These are phyloP conservation scores for Fusarium tricinctum DNA, from an alignment of 2,329 filamentous ascomycete genomes.

Conservation along the genomic window DNA sequence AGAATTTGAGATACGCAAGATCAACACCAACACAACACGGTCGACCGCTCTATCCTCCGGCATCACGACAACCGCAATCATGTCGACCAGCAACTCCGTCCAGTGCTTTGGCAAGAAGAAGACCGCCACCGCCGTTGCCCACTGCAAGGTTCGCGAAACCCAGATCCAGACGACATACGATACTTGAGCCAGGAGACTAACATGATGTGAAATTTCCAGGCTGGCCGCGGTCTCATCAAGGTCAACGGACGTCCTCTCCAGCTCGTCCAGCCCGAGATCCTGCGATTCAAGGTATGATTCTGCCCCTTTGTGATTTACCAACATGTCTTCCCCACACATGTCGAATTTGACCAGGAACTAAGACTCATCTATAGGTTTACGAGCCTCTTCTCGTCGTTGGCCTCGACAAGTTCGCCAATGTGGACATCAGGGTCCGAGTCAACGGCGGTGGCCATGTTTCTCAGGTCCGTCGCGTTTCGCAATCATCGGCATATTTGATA, in stretches of 20 bases:
- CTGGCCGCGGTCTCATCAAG: slow-evolving; percentile 85
- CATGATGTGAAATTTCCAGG: slow-evolving; percentile 50
- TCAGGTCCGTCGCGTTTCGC: not conserved
- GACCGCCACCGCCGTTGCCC: slow-evolving; percentile 89
- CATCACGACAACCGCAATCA: slow-evolving; percentile 65
- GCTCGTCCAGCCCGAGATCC: slow-evolving; percentile 95
- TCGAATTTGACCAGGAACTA: slow-evolving; percentile 36
- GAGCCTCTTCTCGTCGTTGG: slow-evolving; percentile 98
- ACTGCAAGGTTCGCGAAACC: slow-evolving; percentile 81
- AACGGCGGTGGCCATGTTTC: slow-evolving; percentile 79
- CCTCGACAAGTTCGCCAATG: slow-evolving; percentile 94
- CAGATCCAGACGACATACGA: slow-evolving; percentile 9
- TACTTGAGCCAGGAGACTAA: slow-evolving; percentile 48
- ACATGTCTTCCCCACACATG: not conserved
- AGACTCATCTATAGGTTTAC: slow-evolving; percentile 77
- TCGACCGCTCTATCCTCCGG: slow-evolving; percentile 34
- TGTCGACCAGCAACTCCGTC: slow-evolving; percentile 83
- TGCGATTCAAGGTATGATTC: slow-evolving; percentile 90
- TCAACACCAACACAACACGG: slow-evolving; percentile 18
- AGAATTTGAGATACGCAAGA: slow-evolving; percentile 31
- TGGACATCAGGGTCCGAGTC: slow-evolving; percentile 98
- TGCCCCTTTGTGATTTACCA: slow-evolving; percentile 13
- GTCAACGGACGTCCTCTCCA: slow-evolving; percentile 97
- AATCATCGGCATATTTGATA: too few relatives aligned
- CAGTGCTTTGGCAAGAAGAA: slow-evolving; percentile 99